Conservation (phyloP, 495 filamentous ascomycete species). For the Lasiosphaeria hispida region DNA sequence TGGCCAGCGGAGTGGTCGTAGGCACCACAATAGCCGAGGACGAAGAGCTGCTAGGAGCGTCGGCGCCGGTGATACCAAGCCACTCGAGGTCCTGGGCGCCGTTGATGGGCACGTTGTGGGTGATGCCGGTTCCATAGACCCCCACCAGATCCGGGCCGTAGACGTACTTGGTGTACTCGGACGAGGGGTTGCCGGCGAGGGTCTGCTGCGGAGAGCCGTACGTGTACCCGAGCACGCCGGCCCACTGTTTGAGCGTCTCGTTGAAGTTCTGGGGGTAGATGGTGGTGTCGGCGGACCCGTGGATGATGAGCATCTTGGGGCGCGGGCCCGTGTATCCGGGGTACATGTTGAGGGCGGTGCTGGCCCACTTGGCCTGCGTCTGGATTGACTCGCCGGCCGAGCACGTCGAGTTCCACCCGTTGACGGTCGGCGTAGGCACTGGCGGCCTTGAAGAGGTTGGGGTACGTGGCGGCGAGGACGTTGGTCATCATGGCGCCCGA, state of each 20-base stretch:
- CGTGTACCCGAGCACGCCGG: conserved; percentile 43
- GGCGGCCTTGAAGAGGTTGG: conserved; percentile 54
- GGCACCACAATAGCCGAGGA: neutral
- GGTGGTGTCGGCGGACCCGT: conserved; percentile 48
- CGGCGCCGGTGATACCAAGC: conserved; percentile 30
- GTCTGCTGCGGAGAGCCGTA: conserved; percentile 32
- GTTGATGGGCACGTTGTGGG: conserved; percentile 32
- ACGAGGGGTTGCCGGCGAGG: conserved; percentile 26
- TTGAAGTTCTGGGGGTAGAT: conserved; percentile 50
- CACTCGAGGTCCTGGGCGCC: conserved; percentile 33
- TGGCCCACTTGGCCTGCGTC: conserved; percentile 43
- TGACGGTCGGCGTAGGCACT: conserved; percentile 53
- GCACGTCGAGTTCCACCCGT: conserved; percentile 47
- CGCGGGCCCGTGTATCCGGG: conserved; percentile 49
- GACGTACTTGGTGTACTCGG: conserved; percentile 42
- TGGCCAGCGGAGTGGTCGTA: conserved; percentile 5
- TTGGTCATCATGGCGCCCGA: conserved; percentile 54
- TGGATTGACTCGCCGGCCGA: conserved; percentile 41
- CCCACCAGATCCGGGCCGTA: conserved; percentile 47
- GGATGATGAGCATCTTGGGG: conserved; percentile 56
- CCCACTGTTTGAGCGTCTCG: conserved; percentile 55
- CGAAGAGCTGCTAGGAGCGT: neutral
- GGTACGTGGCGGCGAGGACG: conserved; percentile 57
- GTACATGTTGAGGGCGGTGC: conserved; percentile 46
- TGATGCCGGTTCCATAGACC: conserved; percentile 32